Evolutionary conservation across 2,329 filamentous ascomycete genomes (phyloP).

Genomic region (Chrysosporium queenslandicum): DNA sequence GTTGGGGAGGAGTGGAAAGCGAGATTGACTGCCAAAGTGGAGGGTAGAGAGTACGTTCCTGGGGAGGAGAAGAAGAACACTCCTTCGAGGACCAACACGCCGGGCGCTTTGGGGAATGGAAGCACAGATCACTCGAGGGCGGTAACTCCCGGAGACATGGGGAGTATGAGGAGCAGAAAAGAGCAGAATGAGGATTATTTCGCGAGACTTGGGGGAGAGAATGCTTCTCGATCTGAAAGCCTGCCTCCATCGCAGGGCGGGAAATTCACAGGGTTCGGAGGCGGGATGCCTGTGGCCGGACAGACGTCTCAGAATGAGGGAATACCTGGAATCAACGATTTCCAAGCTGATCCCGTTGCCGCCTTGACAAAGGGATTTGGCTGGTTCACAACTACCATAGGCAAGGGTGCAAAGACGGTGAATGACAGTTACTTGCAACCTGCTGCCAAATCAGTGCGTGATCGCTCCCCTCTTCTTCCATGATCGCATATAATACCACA

Average conservation of each 20-base stretch:
- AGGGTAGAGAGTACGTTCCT: slow-evolving; percentile 75
- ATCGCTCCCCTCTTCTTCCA: background rate
- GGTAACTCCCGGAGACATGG: slow-evolving; percentile 23
- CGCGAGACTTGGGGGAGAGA: slow-evolving; percentile 70
- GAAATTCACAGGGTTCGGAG: slow-evolving; percentile 87
- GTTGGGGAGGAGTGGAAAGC: slow-evolving; percentile 95
- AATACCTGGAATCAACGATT: slow-evolving; percentile 67
- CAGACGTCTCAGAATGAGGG: slow-evolving; percentile 20
- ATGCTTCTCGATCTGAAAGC: slow-evolving; percentile 62
- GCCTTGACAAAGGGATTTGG: slow-evolving; percentile 87
- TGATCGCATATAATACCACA: background rate
- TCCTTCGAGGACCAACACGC: slow-evolving; percentile 31
- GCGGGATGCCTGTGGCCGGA: slow-evolving; percentile 49
- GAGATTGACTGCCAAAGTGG: slow-evolving; percentile 73
- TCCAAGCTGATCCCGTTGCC: slow-evolving; percentile 81
- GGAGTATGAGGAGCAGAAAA: slow-evolving; percentile 46
- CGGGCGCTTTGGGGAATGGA: slow-evolving; percentile 21
- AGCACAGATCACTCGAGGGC: slow-evolving; percentile 17
- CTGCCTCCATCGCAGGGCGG: slow-evolving; percentile 83
- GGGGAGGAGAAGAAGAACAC: slow-evolving; percentile 48
- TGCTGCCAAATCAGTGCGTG: slow-evolving; percentile 69
- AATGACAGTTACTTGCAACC: slow-evolving; percentile 90
- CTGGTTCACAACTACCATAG: slow-evolving; percentile 81
- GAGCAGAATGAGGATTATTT: slow-evolving; percentile 79
- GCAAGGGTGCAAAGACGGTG: slow-evolving; percentile 81